phyloP scores from a whole-genome alignment of 768 basidiomycete species.

The Myochromella boudieri region DNA sequence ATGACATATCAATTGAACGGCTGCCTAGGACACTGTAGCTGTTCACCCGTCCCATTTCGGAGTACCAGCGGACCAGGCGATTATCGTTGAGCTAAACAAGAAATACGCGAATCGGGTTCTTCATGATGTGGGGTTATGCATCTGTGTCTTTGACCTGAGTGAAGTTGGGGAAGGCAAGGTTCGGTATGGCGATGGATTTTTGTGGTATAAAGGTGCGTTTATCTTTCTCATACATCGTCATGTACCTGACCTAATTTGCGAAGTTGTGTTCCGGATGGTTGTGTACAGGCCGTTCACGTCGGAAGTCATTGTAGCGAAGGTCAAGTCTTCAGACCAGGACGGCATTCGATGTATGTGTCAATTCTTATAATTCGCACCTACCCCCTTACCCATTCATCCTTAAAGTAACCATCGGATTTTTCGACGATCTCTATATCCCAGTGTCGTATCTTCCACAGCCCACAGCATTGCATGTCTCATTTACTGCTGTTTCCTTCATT shows the following conservation, averaged over 20 bases:
- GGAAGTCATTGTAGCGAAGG: conserved; percentile 88
- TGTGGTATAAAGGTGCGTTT: conserved; percentile 88
- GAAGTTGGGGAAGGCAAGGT: conserved; percentile 91
- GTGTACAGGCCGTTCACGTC: conserved; percentile 90
- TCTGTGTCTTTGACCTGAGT: conserved; percentile 86
- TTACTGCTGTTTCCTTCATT: background rate
- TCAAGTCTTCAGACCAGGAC: conserved; percentile 82
- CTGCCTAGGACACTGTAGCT: conserved; percentile 79
- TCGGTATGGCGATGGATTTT: conserved; percentile 89
- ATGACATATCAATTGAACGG: background rate
- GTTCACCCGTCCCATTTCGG: conserved; percentile 89
- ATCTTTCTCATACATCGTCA: background rate
- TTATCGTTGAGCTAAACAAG: conserved; percentile 86
- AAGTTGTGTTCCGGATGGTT: conserved; percentile 87
- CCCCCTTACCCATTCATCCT: background rate
- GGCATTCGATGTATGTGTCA: conserved; percentile 72
- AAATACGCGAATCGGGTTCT: conserved; percentile 93
- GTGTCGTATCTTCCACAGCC: conserved; percentile 78
- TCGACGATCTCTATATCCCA: conserved; percentile 91
- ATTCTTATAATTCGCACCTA: background rate
- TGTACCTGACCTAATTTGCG: conserved; percentile 2
- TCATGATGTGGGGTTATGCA: conserved; percentile 88
- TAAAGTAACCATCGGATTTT: conserved; percentile 85
- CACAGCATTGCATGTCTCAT: conserved; percentile 63
- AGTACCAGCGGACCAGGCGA: conserved; percentile 71